Conservation (phyloP, 2,329 filamentous ascomycete species). For the Diaporthe ilicicola region DNA sequence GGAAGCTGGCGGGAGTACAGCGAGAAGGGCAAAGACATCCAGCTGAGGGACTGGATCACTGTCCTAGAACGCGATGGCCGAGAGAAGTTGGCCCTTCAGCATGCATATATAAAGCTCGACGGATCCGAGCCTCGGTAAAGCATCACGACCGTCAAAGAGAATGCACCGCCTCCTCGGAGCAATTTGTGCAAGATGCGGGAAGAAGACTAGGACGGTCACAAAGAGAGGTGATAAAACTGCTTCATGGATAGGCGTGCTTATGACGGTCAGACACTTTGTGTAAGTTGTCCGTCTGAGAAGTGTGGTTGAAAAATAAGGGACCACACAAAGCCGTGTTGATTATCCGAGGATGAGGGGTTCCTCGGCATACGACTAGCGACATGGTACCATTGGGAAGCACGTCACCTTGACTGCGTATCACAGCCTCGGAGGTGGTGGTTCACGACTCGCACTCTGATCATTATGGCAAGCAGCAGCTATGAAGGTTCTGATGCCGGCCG, state of each 20-base stretch:
- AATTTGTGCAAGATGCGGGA: background rate
- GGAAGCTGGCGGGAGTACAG: conserved; percentile 83
- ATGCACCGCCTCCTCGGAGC: background rate
- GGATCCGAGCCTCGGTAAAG: conserved; percentile 52
- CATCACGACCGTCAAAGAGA: background rate
- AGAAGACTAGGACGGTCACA: background rate
- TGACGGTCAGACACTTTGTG: background rate
- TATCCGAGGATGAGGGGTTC: too few species aligned
- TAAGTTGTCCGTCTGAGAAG: background rate
- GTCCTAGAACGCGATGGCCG: conserved; percentile 82
- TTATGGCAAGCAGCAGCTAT: background rate
- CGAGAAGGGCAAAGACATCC: conserved; percentile 79
- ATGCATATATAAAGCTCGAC: conserved; percentile 63
- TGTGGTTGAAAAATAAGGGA: background rate
- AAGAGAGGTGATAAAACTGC: background rate
- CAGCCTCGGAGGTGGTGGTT: background rate
- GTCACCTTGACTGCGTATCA: background rate
- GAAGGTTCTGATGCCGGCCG: background rate
- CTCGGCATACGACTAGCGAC: too few species aligned
- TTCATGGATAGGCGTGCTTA: background rate
- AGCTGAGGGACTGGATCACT: conserved; percentile 82
- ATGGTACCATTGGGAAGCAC: background rate
- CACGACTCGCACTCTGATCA: background rate
- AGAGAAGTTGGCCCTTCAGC: conserved; percentile 69
- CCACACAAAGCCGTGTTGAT: background rate